phyloP scores from a whole-genome alignment of 1,284 basidiomycete species.

The Lentinula novae-zelandiae region DNA sequence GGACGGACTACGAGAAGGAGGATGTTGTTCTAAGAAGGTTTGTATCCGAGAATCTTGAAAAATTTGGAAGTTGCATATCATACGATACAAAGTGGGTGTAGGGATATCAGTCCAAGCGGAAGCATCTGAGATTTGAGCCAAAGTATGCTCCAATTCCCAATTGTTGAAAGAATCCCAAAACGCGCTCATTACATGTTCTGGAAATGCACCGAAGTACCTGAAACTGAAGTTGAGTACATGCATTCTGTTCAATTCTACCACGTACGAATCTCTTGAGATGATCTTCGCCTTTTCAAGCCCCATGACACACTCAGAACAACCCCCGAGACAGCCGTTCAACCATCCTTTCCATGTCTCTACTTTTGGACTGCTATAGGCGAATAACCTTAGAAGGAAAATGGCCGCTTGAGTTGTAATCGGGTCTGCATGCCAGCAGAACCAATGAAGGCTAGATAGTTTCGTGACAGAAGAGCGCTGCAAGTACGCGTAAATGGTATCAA shows the following conservation, averaged over 20 bases:
- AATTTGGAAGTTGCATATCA: slow-evolving; percentile 62
- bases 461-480: slow-evolving; percentile 42
- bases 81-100: slow-evolving; percentile 57
- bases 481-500: slow-evolving; percentile 52
- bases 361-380: slow-evolving; percentile 65
- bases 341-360: slow-evolving; percentile 63
- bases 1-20: slow-evolving; percentile 32
- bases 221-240: neutral
- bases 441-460: slow-evolving; percentile 47
- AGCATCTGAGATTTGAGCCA: slow-evolving; percentile 37
- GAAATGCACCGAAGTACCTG: slow-evolving; percentile 69
- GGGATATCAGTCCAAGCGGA: slow-evolving; percentile 31
- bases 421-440: slow-evolving; percentile 66
- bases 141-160: slow-evolving; percentile 58
- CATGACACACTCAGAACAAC: slow-evolving; percentile 67
- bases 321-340: slow-evolving; percentile 50
- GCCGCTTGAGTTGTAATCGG: slow-evolving; percentile 56
- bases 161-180: slow-evolving; percentile 67
- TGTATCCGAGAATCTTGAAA: slow-evolving; percentile 51
- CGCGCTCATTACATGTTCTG: slow-evolving; percentile 38
- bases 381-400: slow-evolving; percentile 74
- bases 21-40: slow-evolving; percentile 36
- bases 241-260: slow-evolving; percentile 19
- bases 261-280: slow-evolving; percentile 65
- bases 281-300: slow-evolving; percentile 62